Evolutionary conservation across 2,329 filamentous ascomycete genomes (phyloP).

Genomic region (Fusarium virguliforme): DNA sequence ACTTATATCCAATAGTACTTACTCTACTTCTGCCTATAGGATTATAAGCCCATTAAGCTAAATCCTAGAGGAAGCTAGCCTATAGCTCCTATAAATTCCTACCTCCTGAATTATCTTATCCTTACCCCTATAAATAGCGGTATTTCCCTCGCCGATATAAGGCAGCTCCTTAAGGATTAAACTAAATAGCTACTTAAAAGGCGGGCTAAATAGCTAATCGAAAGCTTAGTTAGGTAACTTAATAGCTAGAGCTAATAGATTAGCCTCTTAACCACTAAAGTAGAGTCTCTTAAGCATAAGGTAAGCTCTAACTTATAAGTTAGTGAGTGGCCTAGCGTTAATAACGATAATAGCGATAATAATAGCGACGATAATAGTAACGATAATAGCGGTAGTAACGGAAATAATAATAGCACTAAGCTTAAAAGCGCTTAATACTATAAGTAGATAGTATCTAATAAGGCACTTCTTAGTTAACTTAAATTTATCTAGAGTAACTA

Average conservation of each 20-base stretch:
- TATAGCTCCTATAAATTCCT: not conserved
- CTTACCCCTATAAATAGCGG: not conserved
- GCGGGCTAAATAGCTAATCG: too few species aligned
- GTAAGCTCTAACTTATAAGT: not conserved
- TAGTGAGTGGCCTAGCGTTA: not conserved
- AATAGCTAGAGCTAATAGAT: not conserved
- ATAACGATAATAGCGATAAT: not conserved
- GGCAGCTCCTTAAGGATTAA: not conserved
- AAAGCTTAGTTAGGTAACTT: too few species aligned
- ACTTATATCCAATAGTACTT: not conserved
- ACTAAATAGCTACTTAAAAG: not conserved
- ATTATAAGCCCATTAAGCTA: not conserved
- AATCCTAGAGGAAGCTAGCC: not conserved
- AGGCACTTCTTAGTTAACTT: not conserved
- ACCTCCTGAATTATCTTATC: not conserved
- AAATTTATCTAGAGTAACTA: not conserved
- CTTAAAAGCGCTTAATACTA: conserved; percentile 1
- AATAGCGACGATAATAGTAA: not conserved
- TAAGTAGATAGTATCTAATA: not conserved
- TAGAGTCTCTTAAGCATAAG: not conserved
- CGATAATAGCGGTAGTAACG: too few species aligned
- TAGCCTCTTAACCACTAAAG: not conserved
- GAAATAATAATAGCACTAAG: not conserved
- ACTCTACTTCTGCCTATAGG: not conserved
- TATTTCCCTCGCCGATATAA: not conserved